Base-by-base conservation (phyloP, 1,284 basidiomycete genomes). In the Lentinula novae-zelandiae region DNA sequence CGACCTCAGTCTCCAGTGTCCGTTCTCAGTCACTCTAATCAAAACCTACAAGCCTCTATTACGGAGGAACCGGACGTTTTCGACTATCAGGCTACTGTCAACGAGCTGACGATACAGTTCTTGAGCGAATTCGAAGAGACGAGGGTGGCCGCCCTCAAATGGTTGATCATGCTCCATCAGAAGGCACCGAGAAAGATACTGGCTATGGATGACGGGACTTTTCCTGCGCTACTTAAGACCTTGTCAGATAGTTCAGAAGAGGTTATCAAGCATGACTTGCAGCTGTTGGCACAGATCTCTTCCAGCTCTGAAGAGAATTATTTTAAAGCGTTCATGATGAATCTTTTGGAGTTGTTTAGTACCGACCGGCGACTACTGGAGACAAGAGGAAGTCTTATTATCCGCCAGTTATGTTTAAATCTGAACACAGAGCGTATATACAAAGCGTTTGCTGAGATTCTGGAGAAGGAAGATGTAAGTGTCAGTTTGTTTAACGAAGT, bases 131-230 rank as follows among this genome's bases (percentile, higher is more conserved):
- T 95, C 70, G 96, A 97, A 69, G 95, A 98, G 71, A 98, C 97
- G 0, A 81, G 96, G 48, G 93, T 99, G 5, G 93, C 95, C 27
- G 95, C 96, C 3, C 77, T 99, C 66, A 95, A 97, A 75, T 99
- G 97, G 97, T 78, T 99, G 36, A 88, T 98, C 56, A 99, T 99
- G 97, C 77, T 99, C 58, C 97, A 99, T 75, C 91, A 95, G 71
- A 98, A 98, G 71, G 93, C 94, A 17, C 97, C 97, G 0, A 92
- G 90, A 74, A 97, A 96, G 93, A 96, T 98, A 63, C 78, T 98
- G 57, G 92, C 94, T 0, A 92, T 97, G 85, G 95, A 98, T 70
- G 96, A 98, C 67, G 95, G 94, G 8, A 98, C 96, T 1, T 98
- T 96, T 75, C 95, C 95, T 8, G 94, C 95, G 0, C 75, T 99